phyloP scores from a whole-genome alignment of 2,329 filamentous ascomycete genomes.

The Claviceps africana region DNA sequence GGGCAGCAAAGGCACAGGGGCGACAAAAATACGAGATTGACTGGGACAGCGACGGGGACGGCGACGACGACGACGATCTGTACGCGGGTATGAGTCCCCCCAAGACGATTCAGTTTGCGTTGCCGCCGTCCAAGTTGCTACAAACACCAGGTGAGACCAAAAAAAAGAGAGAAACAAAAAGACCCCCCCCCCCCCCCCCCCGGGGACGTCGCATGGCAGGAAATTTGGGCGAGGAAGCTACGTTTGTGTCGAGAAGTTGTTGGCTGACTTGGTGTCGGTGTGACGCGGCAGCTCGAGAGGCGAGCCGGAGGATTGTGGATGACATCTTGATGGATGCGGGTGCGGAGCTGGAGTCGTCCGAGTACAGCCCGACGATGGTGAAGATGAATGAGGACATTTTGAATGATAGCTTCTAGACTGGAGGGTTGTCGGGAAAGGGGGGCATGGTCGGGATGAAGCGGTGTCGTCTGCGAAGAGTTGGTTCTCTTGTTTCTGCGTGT shows the following conservation, averaged over 20 bases:
- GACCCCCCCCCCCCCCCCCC: too few relatives aligned
- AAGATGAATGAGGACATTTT: conserved; percentile 49
- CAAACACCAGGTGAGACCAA: conserved; percentile 55
- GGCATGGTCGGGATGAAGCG: too few relatives aligned
- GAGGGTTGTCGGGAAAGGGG: neutral
- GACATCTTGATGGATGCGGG: conserved; percentile 67
- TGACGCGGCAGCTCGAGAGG: conserved; percentile 49
- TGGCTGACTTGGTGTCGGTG: neutral
- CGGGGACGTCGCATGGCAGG: neutral
- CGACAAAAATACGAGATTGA: conserved; percentile 40
- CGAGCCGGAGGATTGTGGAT: conserved; percentile 67
- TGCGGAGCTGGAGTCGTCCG: conserved; percentile 38
- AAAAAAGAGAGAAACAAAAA: neutral
- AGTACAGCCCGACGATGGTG: conserved; percentile 52
- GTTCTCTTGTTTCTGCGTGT: too few relatives aligned
- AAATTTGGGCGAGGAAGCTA: neutral
- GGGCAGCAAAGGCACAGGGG: conserved; percentile 7
- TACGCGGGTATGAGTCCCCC: conserved; percentile 74
- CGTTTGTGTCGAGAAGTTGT: neutral
- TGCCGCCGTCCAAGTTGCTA: conserved; percentile 62
- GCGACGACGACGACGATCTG: conserved; percentile 47
- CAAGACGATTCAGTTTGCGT: conserved; percentile 79
- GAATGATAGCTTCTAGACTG: conserved; percentile 43
- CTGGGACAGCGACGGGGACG: conserved; percentile 66
- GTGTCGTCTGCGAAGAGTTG: too few relatives aligned